These are phyloP conservation scores for Kluyveromyces nonfermentans DNA, from an alignment of 805 yeast genomes.

Conservation along the genomic window DNA sequence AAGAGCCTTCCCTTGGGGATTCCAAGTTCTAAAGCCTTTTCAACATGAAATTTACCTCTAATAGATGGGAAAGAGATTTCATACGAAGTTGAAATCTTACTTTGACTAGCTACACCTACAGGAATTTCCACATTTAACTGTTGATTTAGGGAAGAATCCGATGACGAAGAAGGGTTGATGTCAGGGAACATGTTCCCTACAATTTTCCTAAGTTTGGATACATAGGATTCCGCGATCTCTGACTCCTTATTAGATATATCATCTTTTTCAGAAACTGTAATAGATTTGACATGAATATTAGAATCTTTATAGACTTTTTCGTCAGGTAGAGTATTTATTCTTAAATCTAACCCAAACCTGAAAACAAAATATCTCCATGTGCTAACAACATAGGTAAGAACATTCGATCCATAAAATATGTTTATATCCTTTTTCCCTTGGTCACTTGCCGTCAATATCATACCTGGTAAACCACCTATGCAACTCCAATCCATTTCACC, in stretches of 20 bases:
- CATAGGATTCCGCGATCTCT: not conserved
- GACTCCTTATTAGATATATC: not conserved
- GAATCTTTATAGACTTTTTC: slow-evolving; percentile 25
- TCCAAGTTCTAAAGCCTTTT: slow-evolving; percentile 58
- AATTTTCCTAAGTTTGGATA: slow-evolving; percentile 20
- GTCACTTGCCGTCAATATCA: slow-evolving; percentile 72
- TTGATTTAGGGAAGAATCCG: slow-evolving; percentile 31
- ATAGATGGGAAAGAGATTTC: slow-evolving; percentile 56
- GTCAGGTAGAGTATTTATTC: slow-evolving; percentile 20
- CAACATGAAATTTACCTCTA: slow-evolving; percentile 67
- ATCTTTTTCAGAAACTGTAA: slow-evolving; percentile 12
- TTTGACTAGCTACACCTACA: slow-evolving; percentile 7
- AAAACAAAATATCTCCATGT: slow-evolving; percentile 86
- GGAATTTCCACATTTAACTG: slow-evolving; percentile 32
- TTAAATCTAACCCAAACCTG: slow-evolving; percentile 56
- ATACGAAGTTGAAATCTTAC: slow-evolving; percentile 45
- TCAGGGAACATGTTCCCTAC: slow-evolving; percentile 50
- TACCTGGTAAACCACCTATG: slow-evolving; percentile 90
- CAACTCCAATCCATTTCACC: slow-evolving; percentile 71
- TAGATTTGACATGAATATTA: slow-evolving; percentile 32
- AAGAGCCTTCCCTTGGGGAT: slow-evolving; percentile 56
- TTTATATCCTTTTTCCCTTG: slow-evolving; percentile 53
- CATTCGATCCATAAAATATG: slow-evolving; percentile 42
- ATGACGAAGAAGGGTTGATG: slow-evolving; percentile 30
- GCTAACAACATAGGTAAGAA: slow-evolving; percentile 50